These are phyloP conservation scores for Sapria himalayana DNA, from an alignment of 345 rosid genomes.

Conservation along the genomic window DNA sequence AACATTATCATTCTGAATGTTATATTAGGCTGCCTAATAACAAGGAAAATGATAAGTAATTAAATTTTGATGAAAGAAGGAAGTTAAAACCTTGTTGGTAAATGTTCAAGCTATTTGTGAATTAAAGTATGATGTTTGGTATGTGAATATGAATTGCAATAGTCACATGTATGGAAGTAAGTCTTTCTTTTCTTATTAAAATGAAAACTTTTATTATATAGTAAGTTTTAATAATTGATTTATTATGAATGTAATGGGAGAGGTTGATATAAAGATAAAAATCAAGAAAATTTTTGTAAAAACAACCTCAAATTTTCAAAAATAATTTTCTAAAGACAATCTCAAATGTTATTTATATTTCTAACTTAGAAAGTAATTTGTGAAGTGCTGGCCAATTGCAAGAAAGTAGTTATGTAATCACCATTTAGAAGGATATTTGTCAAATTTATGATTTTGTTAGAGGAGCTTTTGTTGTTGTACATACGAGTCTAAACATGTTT, in stretches of 20 bases:
- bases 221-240: background rate
- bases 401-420: too few relatives aligned
- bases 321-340: too few relatives aligned
- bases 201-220: background rate
- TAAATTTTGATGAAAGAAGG: background rate
- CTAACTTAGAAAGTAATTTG: too few relatives aligned
- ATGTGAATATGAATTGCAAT: background rate
- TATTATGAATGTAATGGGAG: background rate
- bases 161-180: slow-evolving; percentile 4
- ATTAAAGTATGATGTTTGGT: background rate
- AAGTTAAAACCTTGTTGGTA: slow-evolving; percentile 3
- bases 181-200: background rate
- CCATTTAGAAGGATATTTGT: too few relatives aligned
- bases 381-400: too few relatives aligned
- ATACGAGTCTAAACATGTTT: too few relatives aligned
- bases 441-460: too few relatives aligned
- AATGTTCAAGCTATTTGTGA: background rate
- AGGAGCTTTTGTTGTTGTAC: too few relatives aligned
- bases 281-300: background rate
- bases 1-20: slow-evolving; percentile 3
- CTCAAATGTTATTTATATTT: too few relatives aligned
- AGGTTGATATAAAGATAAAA: background rate
- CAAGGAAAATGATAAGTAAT: background rate
- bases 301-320: too few relatives aligned
- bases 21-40: background rate